phyloP scores from a whole-genome alignment of 1,284 basidiomycete genomes.

The Microbotryum scabiosae region DNA sequence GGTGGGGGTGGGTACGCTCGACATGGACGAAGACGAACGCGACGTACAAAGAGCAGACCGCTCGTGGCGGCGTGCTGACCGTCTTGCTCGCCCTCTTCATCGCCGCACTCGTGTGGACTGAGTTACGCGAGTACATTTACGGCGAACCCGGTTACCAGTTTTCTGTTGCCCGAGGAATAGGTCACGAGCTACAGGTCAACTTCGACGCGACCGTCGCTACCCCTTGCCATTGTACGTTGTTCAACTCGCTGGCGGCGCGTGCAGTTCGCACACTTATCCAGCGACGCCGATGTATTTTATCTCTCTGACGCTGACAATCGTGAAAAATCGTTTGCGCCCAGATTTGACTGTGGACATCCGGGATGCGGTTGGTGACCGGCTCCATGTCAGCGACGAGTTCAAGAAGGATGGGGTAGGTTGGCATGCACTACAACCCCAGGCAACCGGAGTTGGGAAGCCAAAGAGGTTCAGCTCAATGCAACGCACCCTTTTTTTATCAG shows the following conservation, averaged over 20 bases:
- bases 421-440: neutral
- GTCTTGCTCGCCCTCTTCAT: slow-evolving; percentile 65
- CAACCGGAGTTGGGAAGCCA: neutral
- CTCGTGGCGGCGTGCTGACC: slow-evolving; percentile 80
- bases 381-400: slow-evolving; percentile 76
- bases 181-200: slow-evolving; percentile 67
- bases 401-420: slow-evolving; percentile 61
- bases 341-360: slow-evolving; percentile 79
- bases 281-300: slow-evolving; percentile 15
- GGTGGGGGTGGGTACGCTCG: no score
- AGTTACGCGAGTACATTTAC: slow-evolving; percentile 79
- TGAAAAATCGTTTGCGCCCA: slow-evolving; percentile 35
- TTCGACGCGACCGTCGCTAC: slow-evolving; percentile 84
- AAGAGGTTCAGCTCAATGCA: neutral
- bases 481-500: slow-evolving; percentile 39
- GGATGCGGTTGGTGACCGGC: slow-evolving; percentile 82
- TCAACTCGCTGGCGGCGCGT: neutral
- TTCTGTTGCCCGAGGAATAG: slow-evolving; percentile 59
- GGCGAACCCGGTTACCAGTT: slow-evolving; percentile 84
- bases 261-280: neutral
- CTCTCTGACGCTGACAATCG: neutral
- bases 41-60: slow-evolving; percentile 76
- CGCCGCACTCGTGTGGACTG: slow-evolving; percentile 69
- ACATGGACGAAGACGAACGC: slow-evolving; percentile 60
- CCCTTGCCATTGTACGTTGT: slow-evolving; percentile 73